Evolutionary conservation across 495 filamentous ascomycete genomes (phyloP), one percentile per base, ranked within the genome.

Genomic region (Aspergillus ellipticus): DNA sequence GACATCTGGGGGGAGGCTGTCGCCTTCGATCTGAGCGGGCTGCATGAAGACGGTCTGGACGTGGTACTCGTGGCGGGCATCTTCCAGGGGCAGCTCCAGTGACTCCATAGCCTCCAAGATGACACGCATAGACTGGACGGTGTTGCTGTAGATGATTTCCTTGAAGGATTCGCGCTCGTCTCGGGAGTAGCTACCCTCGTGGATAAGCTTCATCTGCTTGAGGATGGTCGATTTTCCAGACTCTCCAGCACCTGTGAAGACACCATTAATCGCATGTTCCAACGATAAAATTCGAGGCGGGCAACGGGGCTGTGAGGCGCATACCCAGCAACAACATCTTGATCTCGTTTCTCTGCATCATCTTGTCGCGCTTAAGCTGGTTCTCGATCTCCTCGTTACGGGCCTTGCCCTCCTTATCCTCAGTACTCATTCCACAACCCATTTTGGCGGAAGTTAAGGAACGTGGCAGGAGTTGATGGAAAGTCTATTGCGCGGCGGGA

Each of bases 391-490:
- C 92, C 81, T 97, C 94, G 74, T 98, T 97, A 65, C 92, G 85
- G 75, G 89, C 86, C 89, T 96, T 97, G 76, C 94, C 95, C 90
- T 98, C 94, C 90, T 96, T 97, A 79, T 97, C 94, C 83, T 97
- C 94, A 65, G 95, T 96, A 68, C 95, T 97, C 92, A 96, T 96
- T 74, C 92, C 92, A 74, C 94, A 98, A 86, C 94, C 94, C 94
- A 98, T 98, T 62, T 82, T 90, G 89, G 68, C 82, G 71, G 71
- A 61, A 4, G 33, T 65, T 22, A 61, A 57, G 16, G 39, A 56
- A 49, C 49, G 68, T 33, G 51, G 50, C 51, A 51, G 54, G 42
- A 33, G 46, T 54, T 51, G 57, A 54, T 49, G 52, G 45, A 56
- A 61, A 53, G 42, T 53, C 51, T 58, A 53, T 26, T 6, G 15